These are phyloP conservation scores for Punctularia strigosozonata DNA, from an alignment of 768 basidiomycete species.

Conservation along the genomic window DNA sequence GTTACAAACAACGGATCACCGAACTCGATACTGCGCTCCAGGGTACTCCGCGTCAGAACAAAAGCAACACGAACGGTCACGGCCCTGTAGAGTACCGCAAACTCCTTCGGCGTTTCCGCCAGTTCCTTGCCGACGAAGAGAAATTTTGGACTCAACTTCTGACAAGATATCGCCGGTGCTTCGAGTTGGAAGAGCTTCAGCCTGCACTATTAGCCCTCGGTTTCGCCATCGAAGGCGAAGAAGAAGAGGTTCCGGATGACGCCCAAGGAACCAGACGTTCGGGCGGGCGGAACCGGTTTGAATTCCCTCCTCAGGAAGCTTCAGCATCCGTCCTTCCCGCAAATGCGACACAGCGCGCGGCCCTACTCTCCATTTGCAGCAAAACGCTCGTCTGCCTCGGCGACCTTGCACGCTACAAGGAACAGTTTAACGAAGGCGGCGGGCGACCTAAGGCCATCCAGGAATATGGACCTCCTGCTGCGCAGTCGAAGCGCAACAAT, in stretches of 20 bases:
- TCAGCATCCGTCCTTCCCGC: slow-evolving; percentile 24
- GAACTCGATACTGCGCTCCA: slow-evolving; percentile 47
- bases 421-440: slow-evolving; percentile 71
- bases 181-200: slow-evolving; percentile 54
- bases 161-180: slow-evolving; percentile 60
- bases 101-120: slow-evolving; percentile 76
- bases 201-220: slow-evolving; percentile 45
- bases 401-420: slow-evolving; percentile 88
- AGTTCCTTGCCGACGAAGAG: slow-evolving; percentile 84
- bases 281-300: slow-evolving; percentile 43
- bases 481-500: slow-evolving; percentile 21
- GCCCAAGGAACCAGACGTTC: slow-evolving; percentile 13
- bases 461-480: slow-evolving; percentile 37
- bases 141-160: slow-evolving; percentile 84
- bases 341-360: slow-evolving; percentile 41
- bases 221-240: slow-evolving; percentile 32
- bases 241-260: slow-evolving; percentile 20
- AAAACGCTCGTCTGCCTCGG: slow-evolving; percentile 89
- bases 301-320: slow-evolving; percentile 49
- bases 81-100: slow-evolving; percentile 79
- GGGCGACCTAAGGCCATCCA: slow-evolving; percentile 57
- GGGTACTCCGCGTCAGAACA: slow-evolving; percentile 15
- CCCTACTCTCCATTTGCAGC: slow-evolving; percentile 64
- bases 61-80: slow-evolving; percentile 28
- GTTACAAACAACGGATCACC: slow-evolving; percentile 68